These are phyloP conservation scores for Globisporangium solare DNA, from an alignment of 352 stramenopile genomes.

Conservation along the genomic window DNA sequence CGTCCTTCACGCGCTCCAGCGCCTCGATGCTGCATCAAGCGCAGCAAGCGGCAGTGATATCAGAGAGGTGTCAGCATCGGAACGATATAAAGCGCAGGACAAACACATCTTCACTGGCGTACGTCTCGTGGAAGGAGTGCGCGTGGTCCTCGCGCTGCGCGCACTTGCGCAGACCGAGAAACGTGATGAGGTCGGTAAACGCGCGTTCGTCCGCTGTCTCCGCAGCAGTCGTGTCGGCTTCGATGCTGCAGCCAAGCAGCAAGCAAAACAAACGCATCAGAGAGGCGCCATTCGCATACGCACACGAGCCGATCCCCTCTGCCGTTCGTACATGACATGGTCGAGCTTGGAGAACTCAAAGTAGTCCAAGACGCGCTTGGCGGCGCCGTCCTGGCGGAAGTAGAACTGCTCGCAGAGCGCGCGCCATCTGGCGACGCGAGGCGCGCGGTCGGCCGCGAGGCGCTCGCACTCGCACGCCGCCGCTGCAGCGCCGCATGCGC, in stretches of 20 bases:
- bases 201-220: conserved; percentile 14
- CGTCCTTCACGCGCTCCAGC: conserved; percentile 61
- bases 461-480: conserved; percentile 33
- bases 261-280: not conserved
- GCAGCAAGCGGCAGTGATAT: no score
- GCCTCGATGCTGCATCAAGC: conserved; percentile 32
- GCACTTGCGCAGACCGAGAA: conserved; percentile 43
- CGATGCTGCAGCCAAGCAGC: no score
- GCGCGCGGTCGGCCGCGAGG: conserved; percentile 18
- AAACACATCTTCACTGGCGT: conserved; percentile 1
- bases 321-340: conserved; percentile 55
- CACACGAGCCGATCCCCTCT: no score
- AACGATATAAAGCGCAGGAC: no score
- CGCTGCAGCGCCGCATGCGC: not conserved
- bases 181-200: conserved; percentile 21
- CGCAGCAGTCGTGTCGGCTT: conserved; percentile 3
- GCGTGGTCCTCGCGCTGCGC: conserved; percentile 27
- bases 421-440: conserved; percentile 42
- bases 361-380: conserved; percentile 63
- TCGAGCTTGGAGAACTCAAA: conserved; percentile 65
- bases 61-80: no score
- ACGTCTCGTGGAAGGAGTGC: conserved; percentile 36
- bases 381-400: conserved; percentile 43
- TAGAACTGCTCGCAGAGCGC: conserved; percentile 61
- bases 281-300: no score